Evolutionary conservation across 2,329 filamentous ascomycete genomes (phyloP), one percentile per base, ranked within the genome.

Genomic region (Diaporthe citriasiana): DNA sequence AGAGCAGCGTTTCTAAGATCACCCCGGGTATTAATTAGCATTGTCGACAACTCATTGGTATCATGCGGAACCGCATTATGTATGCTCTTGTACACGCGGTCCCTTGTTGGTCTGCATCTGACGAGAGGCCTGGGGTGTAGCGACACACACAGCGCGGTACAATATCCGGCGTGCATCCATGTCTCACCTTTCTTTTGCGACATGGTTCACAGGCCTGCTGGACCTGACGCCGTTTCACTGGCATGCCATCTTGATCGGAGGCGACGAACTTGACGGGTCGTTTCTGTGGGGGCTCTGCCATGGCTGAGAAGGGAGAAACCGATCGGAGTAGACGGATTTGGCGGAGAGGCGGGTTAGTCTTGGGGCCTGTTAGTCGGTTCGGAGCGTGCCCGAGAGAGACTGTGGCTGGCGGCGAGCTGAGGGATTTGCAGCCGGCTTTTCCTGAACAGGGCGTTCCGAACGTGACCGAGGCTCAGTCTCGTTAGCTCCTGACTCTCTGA

Each of bases 211-310:
- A 92, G 6, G 90, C 90, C 40, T 90, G 89, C 73, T 87, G 85
- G 30, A 90, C 88, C 78, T 91, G 90, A 76, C 89, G 89, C 68
- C 89, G 83, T 82, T 92, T 92, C 71, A 89, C 83, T 6, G 89
- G 89, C 73, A 90, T 81, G 25, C 89, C 89, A 33, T 83, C 83
- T 8, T 84, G 83, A 79, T 91, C 88, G 17, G 88, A 87, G 70
- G 85, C 88, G 73, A 91, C 87, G 79, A 91, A 91, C 78, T 87
- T 89, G 80, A 91, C 88, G 72, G 81, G 42, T 53, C 59, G 51
- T 71, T 73, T 68, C 53, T 55, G 68, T 40, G 66, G 60, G 47
- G 70, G 40, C 50, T 71, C 70, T 45, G 70, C 56, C 70, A 71
- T 71, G 63, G 47, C 38, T 66, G 42, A n/a, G 45, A 57, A 63